Evolutionary conservation across 1,139 yeast genomes (phyloP).

Genomic region (Geotrichum aggregatum): DNA sequence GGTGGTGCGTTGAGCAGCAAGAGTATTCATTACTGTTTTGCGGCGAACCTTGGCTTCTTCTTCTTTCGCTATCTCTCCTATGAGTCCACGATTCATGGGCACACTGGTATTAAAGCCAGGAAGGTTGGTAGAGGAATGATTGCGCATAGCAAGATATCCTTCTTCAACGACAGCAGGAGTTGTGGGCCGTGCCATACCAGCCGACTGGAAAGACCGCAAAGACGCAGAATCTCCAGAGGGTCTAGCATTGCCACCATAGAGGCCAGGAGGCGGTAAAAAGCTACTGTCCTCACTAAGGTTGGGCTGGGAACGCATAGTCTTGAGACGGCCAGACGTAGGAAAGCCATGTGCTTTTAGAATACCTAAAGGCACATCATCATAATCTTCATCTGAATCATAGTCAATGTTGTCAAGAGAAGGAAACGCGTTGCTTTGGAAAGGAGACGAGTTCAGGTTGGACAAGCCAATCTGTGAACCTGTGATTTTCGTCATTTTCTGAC

Average conservation of each 20-base stretch:
- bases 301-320: conserved; percentile 28
- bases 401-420: conserved; percentile 13
- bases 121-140: conserved; percentile 24
- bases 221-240: conserved; percentile 21
- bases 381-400: conserved; percentile 36
- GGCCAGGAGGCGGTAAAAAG: conserved; percentile 10
- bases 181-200: conserved; percentile 6
- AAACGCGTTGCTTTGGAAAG: conserved; percentile 22
- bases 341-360: conserved; percentile 43
- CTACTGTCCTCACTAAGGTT: conserved; percentile 12
- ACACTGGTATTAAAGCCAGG: conserved; percentile 28
- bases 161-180: conserved; percentile 19
- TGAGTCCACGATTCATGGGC: conserved; percentile 37
- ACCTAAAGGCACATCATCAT: conserved; percentile 43
- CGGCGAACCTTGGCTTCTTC: conserved; percentile 40
- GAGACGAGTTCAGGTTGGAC: conserved; percentile 3
- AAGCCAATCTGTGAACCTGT: conserved; percentile 36
- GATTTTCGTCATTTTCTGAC: conserved; percentile 43
- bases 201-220: conserved; percentile 21
- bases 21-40: conserved; percentile 22
- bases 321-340: conserved; percentile 31
- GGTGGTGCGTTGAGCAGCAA: conserved; percentile 22
- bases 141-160: conserved; percentile 21
- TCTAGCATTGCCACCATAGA: conserved; percentile 10
- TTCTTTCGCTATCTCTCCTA: conserved; percentile 42